These are phyloP conservation scores for Sarocladium strictum DNA, from an alignment of 2,329 filamentous ascomycete genomes.

Conservation along the genomic window DNA sequence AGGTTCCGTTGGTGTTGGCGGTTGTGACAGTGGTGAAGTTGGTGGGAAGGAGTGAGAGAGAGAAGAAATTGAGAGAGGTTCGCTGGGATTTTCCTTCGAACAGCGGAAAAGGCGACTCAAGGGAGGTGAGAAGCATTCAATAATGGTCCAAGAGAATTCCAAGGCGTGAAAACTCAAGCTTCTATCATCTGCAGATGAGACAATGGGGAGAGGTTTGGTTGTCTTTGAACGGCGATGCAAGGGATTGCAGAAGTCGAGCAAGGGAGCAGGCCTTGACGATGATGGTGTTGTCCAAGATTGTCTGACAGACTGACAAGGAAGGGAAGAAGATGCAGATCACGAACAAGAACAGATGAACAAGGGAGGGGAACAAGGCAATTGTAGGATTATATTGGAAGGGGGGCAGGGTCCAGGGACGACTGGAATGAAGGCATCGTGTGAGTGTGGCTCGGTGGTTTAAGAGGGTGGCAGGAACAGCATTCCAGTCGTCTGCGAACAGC, in stretches of 20 bases:
- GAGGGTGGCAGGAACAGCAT: slow-evolving; percentile 5
- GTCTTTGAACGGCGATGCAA: neutral
- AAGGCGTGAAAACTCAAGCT: neutral
- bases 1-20: neutral
- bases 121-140: neutral
- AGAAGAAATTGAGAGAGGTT: neutral
- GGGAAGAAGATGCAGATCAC: slow-evolving; percentile 4
- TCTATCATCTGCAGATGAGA: neutral
- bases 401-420: neutral
- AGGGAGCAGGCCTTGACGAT: neutral
- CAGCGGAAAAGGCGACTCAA: neutral
- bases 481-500: neutral
- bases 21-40: neutral
- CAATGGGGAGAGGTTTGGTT: neutral
- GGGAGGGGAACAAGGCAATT: slow-evolving; percentile 5
- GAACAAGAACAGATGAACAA: neutral
- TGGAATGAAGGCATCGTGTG: slow-evolving; percentile 8
- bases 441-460: neutral
- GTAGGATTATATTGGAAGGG: neutral
- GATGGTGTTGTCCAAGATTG: neutral
- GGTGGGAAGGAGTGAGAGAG: neutral
- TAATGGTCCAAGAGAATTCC: neutral
- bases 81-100: neutral
- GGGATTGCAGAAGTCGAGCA: neutral
- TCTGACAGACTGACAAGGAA: neutral